Evolutionary conservation across 1,139 yeast genomes (phyloP).

Genomic region (Saccharomyces uvarum): DNA sequence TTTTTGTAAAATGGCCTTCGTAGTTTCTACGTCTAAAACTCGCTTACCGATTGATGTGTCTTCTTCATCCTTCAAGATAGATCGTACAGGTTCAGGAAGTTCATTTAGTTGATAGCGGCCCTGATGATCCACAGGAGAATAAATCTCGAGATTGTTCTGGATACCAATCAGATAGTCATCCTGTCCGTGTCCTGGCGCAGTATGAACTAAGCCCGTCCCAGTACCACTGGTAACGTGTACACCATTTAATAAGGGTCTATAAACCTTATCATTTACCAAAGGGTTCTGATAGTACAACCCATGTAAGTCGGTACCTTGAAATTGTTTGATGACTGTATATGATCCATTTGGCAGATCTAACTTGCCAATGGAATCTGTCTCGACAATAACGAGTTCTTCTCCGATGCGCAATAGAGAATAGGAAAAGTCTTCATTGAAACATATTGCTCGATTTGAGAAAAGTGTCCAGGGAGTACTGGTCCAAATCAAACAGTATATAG

Average conservation of each 20-base stretch:
- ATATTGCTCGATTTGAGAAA: constrained; percentile 78
- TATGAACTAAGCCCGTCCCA: constrained; percentile 95
- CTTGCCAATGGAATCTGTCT: constrained; percentile 37
- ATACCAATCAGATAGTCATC: constrained; percentile 80
- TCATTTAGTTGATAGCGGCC: constrained; percentile 47
- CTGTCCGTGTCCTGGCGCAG: constrained; percentile 96
- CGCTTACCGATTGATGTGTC: constrained; percentile 44
- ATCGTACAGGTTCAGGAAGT: constrained; percentile 15
- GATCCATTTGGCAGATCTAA: constrained; percentile 22
- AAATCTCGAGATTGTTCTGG: constrained; percentile 47
- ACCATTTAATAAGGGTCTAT: constrained; percentile 64
- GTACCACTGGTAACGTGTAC: constrained; percentile 71
- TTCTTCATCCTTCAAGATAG: constrained; percentile 36
- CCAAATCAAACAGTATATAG: constrained; percentile 55
- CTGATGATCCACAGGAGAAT: constrained; percentile 69
- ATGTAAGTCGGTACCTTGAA: constrained; percentile 43
- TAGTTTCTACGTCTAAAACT: constrained; percentile 55
- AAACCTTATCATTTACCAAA: constrained; percentile 34
- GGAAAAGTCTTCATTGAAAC: constrained; percentile 50
- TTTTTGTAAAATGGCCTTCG: constrained; percentile 39
- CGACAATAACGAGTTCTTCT: constrained; percentile 36
- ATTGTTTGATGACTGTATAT: constrained; percentile 18
- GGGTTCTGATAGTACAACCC: constrained; percentile 50
- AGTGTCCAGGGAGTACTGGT: constrained; percentile 98
- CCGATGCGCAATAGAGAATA: constrained; percentile 48